Evolutionary conservation across 108 stramenopile genomes (phyloP).

Genomic region (Conticribra guillardii): DNA sequence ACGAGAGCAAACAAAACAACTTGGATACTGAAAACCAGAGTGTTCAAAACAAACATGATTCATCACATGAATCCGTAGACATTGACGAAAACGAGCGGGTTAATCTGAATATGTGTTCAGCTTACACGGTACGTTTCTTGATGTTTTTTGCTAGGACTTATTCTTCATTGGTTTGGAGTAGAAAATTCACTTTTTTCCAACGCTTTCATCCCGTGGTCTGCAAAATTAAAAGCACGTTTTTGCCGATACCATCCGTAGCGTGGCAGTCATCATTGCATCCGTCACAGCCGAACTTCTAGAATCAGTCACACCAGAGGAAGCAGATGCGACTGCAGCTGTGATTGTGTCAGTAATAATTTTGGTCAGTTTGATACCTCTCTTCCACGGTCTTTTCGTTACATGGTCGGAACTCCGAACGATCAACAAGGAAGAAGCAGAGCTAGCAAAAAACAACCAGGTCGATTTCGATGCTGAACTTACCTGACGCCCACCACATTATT

Average conservation of each 20-base stretch:
- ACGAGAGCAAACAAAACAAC: no score
- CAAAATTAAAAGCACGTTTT: slow-evolving; percentile 61
- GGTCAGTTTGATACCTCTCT: slow-evolving; percentile 59
- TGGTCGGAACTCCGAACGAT: slow-evolving; percentile 50
- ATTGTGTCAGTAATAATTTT: slow-evolving; percentile 73
- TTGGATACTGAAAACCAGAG: no score
- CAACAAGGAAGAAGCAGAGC: not conserved
- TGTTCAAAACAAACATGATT: no score
- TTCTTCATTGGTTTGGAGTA: not conserved
- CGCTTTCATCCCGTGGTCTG: slow-evolving; percentile 1
- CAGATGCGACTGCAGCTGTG: slow-evolving; percentile 76
- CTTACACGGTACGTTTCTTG: slow-evolving; percentile 65
- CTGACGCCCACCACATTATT: no score
- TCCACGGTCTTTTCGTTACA: slow-evolving; percentile 54
- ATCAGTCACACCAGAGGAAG: slow-evolving; percentile 62
- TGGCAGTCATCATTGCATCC: slow-evolving; percentile 70
- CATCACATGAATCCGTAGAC: slow-evolving; percentile 11
- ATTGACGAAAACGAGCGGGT: slow-evolving; percentile 42
- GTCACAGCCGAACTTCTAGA: slow-evolving; percentile 46
- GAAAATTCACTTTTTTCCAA: slow-evolving; percentile 5
- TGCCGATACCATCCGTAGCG: slow-evolving; percentile 74
- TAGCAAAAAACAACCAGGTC: no score
- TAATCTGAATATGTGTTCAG: slow-evolving; percentile 83
- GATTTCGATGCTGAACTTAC: no score
- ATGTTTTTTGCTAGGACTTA: not conserved